Evolutionary conservation across 2,329 filamentous ascomycete genomes (phyloP).

Genomic region (Phaeoacremonium minimum): DNA sequence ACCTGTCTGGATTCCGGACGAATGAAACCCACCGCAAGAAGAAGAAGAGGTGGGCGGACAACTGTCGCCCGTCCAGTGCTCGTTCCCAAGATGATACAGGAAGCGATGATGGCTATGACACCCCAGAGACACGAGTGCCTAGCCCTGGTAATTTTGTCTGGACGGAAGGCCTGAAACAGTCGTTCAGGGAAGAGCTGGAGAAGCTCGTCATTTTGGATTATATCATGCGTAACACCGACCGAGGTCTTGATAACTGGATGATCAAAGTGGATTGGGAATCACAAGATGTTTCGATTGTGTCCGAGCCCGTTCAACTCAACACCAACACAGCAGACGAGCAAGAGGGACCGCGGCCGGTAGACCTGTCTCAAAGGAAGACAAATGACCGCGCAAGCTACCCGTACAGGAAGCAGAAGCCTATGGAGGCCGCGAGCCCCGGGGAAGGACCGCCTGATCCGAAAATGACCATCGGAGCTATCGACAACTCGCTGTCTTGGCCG

Average conservation of each 20-base stretch:
- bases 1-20: constrained; percentile 64
- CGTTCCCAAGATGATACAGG: constrained; percentile 56
- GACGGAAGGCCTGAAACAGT: constrained; percentile 84
- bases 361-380: constrained; percentile 38
- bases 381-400: constrained; percentile 51
- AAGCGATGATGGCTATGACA: constrained; percentile 33
- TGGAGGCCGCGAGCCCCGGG: constrained; percentile 65
- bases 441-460: constrained; percentile 42
- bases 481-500: constrained; percentile 97
- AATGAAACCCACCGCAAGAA: constrained; percentile 63
- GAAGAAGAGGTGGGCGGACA: constrained; percentile 74
- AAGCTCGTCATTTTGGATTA: constrained; percentile 97
- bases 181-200: constrained; percentile 91
- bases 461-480: constrained; percentile 85
- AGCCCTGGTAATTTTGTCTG: constrained; percentile 66
- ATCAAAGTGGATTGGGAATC: constrained; percentile 88
- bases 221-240: constrained; percentile 97
- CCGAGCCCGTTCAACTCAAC: constrained; percentile 71
- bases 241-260: constrained; percentile 99
- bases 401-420: constrained; percentile 76
- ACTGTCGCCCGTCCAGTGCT: constrained; percentile 61
- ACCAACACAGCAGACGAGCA: constrained; percentile 46
- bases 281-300: constrained; percentile 78
- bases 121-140: constrained; percentile 27
- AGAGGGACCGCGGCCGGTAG: constrained; percentile 58